Conservation (phyloP, 768 basidiomycete genomes). For the Calvatia gigantea region DNA sequence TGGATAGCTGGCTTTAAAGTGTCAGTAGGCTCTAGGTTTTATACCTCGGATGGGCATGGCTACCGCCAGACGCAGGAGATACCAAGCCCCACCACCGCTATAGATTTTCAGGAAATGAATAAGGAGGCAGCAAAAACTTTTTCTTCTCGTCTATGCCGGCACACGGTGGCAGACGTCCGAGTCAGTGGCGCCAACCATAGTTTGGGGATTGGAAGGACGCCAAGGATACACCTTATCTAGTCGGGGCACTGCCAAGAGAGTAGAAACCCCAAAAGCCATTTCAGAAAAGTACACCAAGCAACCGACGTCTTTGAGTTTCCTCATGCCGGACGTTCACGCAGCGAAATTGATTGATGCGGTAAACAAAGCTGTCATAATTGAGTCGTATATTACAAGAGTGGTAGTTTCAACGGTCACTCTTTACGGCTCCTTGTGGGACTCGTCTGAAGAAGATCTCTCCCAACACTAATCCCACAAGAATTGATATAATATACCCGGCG, state of each 20-base stretch:
- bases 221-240: neutral
- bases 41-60: neutral
- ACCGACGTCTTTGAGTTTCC: no score
- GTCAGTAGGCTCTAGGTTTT: neutral
- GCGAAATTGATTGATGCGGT: no score
- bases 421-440: slow-evolving; percentile 22
- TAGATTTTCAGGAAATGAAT: neutral
- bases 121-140: slow-evolving; percentile 5
- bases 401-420: slow-evolving; percentile 16
- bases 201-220: neutral
- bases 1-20: neutral
- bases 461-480: slow-evolving; percentile 65
- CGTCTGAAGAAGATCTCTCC: slow-evolving; percentile 76
- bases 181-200: neutral
- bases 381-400: slow-evolving; percentile 1
- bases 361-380: no score
- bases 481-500: slow-evolving; percentile 69
- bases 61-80: no score
- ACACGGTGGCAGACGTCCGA: neutral
- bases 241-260: neutral
- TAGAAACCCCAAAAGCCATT: no score
- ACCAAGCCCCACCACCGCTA: neutral
- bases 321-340: no score
- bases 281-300: no score
- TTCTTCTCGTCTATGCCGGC: neutral